Conservation (phyloP, 768 basidiomycete genomes). For the Tephrocybe rancida region DNA sequence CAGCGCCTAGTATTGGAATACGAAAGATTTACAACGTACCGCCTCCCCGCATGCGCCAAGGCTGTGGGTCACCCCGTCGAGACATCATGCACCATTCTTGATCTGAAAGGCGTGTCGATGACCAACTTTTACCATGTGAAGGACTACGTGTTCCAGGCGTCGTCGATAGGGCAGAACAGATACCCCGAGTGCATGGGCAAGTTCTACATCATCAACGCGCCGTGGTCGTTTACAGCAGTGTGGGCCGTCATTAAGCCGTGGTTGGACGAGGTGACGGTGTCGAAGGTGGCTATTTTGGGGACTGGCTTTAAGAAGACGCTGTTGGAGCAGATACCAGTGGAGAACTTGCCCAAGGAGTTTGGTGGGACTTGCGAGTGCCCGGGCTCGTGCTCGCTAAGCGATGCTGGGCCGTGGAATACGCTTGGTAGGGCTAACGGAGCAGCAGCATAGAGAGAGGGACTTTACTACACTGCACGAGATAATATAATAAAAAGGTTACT, state of each 20-base stretch:
- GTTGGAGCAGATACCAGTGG: slow-evolving; percentile 77
- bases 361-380: slow-evolving; percentile 80
- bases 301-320: slow-evolving; percentile 72
- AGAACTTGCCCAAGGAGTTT: slow-evolving; percentile 84
- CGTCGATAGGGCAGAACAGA: slow-evolving; percentile 84
- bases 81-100: slow-evolving; percentile 97
- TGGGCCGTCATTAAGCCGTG: slow-evolving; percentile 91
- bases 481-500: background rate
- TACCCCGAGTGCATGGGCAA: slow-evolving; percentile 97
- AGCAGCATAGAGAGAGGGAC: background rate
- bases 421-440: background rate
- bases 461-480: background rate
- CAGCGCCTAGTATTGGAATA: slow-evolving; percentile 91
- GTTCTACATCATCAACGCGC: slow-evolving; percentile 98
- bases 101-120: slow-evolving; percentile 73
- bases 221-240: slow-evolving; percentile 87
- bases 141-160: slow-evolving; percentile 81
- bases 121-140: slow-evolving; percentile 88
- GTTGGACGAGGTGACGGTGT: slow-evolving; percentile 94
- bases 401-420: slow-evolving; percentile 90
- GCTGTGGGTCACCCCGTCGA: slow-evolving; percentile 87
- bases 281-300: slow-evolving; percentile 91
- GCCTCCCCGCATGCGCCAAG: slow-evolving; percentile 77
- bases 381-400: slow-evolving; percentile 83
- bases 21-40: slow-evolving; percentile 81